Evolutionary conservation across 2,329 filamentous ascomycete species (phyloP).

Genomic region (Penicillium sclerotigenum): DNA sequence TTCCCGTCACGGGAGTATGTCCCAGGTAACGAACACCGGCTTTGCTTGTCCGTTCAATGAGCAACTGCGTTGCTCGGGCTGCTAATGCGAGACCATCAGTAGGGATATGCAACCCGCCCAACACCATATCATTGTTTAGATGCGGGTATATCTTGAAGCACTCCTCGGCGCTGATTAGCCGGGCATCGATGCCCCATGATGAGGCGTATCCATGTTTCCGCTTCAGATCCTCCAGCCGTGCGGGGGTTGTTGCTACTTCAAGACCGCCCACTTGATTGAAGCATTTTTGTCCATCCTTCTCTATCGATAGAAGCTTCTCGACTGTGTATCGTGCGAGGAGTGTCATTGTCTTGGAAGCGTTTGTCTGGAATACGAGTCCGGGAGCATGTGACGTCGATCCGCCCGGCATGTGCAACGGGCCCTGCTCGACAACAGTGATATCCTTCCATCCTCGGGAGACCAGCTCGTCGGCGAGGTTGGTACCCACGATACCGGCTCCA

Average conservation of each 20-base stretch:
- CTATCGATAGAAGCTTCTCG: slow-evolving; percentile 56
- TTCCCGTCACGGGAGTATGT: slow-evolving; percentile 56
- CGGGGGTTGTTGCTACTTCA: slow-evolving; percentile 60
- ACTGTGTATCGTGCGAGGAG: slow-evolving; percentile 60
- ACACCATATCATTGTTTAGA: slow-evolving; percentile 52
- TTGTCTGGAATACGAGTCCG: slow-evolving; percentile 63
- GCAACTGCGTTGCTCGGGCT: slow-evolving; percentile 59
- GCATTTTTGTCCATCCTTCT: slow-evolving; percentile 50
- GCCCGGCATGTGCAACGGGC: slow-evolving; percentile 60
- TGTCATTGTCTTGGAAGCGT: slow-evolving; percentile 48
- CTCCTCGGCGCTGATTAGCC: slow-evolving; percentile 51
- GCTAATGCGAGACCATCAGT: slow-evolving; percentile 61
- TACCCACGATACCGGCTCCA: slow-evolving; percentile 63
- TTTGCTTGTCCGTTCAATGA: slow-evolving; percentile 56
- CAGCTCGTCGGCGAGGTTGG: slow-evolving; percentile 63
- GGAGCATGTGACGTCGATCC: slow-evolving; percentile 65
- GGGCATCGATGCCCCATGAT: slow-evolving; percentile 60
- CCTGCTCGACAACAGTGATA: slow-evolving; percentile 64
- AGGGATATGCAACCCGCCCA: slow-evolving; percentile 60
- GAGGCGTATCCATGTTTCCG: slow-evolving; percentile 59
- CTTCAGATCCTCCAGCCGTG: slow-evolving; percentile 59
- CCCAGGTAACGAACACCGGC: slow-evolving; percentile 60
- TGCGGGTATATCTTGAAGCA: slow-evolving; percentile 55
- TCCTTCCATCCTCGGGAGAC: slow-evolving; percentile 60
- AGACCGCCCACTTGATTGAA: slow-evolving; percentile 63